phyloP scores from a whole-genome alignment of 73 alveolate species.

The Paramecium bursaria region DNA sequence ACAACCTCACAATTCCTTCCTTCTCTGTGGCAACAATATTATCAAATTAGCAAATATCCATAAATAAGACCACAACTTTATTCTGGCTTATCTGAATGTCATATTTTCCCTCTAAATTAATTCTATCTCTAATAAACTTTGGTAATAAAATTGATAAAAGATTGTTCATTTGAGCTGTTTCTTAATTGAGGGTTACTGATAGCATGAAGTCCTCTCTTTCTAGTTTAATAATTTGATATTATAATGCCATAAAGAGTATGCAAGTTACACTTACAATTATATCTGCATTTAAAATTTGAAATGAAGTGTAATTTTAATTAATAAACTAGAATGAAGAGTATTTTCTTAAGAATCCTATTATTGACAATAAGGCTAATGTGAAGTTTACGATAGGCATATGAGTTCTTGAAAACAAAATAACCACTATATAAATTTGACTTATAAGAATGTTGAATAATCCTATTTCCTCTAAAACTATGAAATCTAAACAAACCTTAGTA shows the following conservation, averaged over 20 bases:
- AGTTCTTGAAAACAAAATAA: not conserved
- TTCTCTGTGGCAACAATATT: constrained; percentile 60
- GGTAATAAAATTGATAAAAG: constrained; percentile 70
- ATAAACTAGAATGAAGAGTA: not conserved
- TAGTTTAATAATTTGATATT: constrained; percentile 19
- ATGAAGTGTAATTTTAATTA: not conserved
- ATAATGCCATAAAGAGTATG: not conserved
- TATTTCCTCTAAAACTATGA: not conserved
- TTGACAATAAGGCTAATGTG: not conserved
- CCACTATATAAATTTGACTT: constrained; percentile 13
- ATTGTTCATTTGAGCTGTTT: constrained; percentile 61
- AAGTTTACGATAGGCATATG: constrained; percentile 34
- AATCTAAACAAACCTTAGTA: constrained; percentile 30
- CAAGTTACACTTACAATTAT: constrained; percentile 6
- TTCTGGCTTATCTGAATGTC: constrained; percentile 67
- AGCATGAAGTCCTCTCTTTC: constrained; percentile 28
- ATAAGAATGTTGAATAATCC: constrained; percentile 1
- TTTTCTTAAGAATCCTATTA: constrained; percentile 9
- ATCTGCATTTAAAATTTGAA: constrained; percentile 31
- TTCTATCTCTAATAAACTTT: constrained; percentile 69
- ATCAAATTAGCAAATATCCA: constrained; percentile 74
- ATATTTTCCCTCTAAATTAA: constrained; percentile 64
- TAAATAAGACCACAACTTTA: constrained; percentile 67
- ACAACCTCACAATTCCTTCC: constrained; percentile 58
- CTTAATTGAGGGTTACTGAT: constrained; percentile 52